Percentiles rank a stretch among this genome's conserved stretches.
These are phyloP conservation scores for Suillus lakei DNA, from an alignment of 768 basidiomycete genomes.

Conservation along the genomic window DNA sequence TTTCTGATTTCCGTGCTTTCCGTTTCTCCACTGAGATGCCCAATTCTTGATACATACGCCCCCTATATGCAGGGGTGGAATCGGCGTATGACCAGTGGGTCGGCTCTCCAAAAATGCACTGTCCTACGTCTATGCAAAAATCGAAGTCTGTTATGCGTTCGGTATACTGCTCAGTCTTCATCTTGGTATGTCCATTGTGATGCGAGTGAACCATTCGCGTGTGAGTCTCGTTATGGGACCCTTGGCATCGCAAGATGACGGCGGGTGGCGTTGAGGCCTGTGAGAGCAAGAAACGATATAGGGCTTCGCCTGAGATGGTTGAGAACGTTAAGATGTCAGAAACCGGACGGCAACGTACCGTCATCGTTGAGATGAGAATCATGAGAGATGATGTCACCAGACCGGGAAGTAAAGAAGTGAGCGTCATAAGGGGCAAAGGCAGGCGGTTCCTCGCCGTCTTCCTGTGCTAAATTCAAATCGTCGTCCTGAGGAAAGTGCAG, in stretches of 20 bases:
- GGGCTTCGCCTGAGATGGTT: slow-evolving; percentile 57
- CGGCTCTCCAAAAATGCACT: slow-evolving; percentile 43
- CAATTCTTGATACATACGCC: slow-evolving; percentile 62
- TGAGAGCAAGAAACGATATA: slow-evolving; percentile 74
- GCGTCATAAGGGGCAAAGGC: slow-evolving; percentile 67
- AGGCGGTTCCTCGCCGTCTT: slow-evolving; percentile 58
- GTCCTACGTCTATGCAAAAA: slow-evolving; percentile 62
- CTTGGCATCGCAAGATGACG: slow-evolving; percentile 52
- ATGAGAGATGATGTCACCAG: slow-evolving; percentile 67
- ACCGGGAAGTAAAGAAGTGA: slow-evolving; percentile 52
- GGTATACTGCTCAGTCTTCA: slow-evolving; percentile 54
- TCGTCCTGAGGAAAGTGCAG: slow-evolving; percentile 28
- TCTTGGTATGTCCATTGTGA: slow-evolving; percentile 37
- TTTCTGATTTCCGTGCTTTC: slow-evolving; percentile 47
- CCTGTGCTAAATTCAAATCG: slow-evolving; percentile 23
- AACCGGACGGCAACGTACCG: slow-evolving; percentile 39
- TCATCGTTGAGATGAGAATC: slow-evolving; percentile 72
- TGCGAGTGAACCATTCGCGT: slow-evolving; percentile 48
- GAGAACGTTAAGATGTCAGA: neutral
- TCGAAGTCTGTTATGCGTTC: slow-evolving; percentile 71
- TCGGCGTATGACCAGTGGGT: slow-evolving; percentile 69
- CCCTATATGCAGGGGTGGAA: slow-evolving; percentile 65
- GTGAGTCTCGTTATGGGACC: slow-evolving; percentile 60
- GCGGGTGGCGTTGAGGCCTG: slow-evolving; percentile 53
- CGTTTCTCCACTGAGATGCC: slow-evolving; percentile 43